Conservation (phyloP, 108 stramenopile genomes). For the Aurantiochytrium sp. region DNA sequence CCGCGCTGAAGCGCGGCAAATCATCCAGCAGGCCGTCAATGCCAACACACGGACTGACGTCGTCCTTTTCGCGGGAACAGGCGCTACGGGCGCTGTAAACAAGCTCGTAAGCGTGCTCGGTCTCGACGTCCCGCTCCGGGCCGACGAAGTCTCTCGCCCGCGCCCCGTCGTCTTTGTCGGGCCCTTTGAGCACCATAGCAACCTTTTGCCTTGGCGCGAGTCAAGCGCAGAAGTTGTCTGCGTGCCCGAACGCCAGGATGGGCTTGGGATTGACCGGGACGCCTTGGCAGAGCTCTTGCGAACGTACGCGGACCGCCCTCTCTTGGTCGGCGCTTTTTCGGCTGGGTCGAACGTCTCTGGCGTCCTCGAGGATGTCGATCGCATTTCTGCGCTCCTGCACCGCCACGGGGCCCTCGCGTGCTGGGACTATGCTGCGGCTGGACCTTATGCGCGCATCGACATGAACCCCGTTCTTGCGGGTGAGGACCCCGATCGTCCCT, state of each 20-base stretch:
- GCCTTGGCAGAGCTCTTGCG: slow-evolving; percentile 63
- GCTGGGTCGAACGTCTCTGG: slow-evolving; percentile 92
- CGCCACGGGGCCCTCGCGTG: slow-evolving; percentile 73
- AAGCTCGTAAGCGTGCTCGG: slow-evolving; percentile 33
- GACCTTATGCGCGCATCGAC: slow-evolving; percentile 75
- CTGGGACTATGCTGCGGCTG: slow-evolving; percentile 93
- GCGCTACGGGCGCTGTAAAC: slow-evolving; percentile 77
- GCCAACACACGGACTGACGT: slow-evolving; percentile 69
- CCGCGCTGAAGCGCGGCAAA: slow-evolving; percentile 40
- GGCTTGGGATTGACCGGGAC: slow-evolving; percentile 51
- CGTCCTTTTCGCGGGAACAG: slow-evolving; percentile 87
- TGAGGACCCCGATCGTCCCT: not conserved
- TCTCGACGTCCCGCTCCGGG: not conserved
- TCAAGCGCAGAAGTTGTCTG: slow-evolving; percentile 41
- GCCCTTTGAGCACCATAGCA: slow-evolving; percentile 94
- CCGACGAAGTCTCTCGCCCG: not conserved
- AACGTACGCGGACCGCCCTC: slow-evolving; percentile 30
- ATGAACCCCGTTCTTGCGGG: slow-evolving; percentile 59
- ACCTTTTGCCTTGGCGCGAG: slow-evolving; percentile 92
- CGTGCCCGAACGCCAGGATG: slow-evolving; percentile 12
- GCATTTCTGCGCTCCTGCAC: slow-evolving; percentile 68
- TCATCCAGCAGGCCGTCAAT: slow-evolving; percentile 13
- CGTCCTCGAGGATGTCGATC: slow-evolving; percentile 64
- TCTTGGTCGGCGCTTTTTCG: slow-evolving; percentile 75
- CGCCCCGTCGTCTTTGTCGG: slow-evolving; percentile 70